These are phyloP conservation scores for Leccinum disarticulatum DNA, from an alignment of 768 basidiomycete species.

Conservation along the genomic window DNA sequence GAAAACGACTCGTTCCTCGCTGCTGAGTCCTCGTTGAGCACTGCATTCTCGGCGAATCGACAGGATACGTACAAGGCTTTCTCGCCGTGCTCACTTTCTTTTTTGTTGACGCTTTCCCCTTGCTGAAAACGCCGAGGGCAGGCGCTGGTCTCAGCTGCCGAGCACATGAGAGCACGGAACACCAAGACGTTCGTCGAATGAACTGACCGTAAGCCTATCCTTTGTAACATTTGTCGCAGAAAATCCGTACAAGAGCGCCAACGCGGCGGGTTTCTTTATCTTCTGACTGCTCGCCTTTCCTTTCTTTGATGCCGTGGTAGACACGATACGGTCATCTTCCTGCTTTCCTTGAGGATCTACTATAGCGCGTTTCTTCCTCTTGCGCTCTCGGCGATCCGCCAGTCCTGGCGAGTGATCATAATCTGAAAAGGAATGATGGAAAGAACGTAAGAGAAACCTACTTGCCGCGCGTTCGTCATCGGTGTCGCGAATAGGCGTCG, in stretches of 20 bases:
- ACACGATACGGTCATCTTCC: constrained; percentile 1
- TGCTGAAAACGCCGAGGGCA: constrained; percentile 37
- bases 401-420: constrained; percentile 44
- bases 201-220: constrained; percentile 36
- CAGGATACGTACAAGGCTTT: constrained; percentile 14
- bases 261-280: constrained; percentile 26
- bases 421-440: neutral
- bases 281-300: constrained; percentile 19
- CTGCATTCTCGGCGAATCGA: neutral
- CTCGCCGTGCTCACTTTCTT: constrained; percentile 16
- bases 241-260: constrained; percentile 40
- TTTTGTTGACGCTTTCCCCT: constrained; percentile 36
- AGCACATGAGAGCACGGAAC: constrained; percentile 3
- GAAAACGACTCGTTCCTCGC: constrained; percentile 39
- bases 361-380: constrained; percentile 57
- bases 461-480: constrained; percentile 40
- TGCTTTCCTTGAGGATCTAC: constrained; percentile 32
- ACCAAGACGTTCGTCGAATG: neutral
- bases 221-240: constrained; percentile 38
- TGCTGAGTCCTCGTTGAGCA: constrained; percentile 10
- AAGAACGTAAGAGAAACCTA: constrained; percentile 22
- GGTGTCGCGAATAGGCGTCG: constrained; percentile 17
- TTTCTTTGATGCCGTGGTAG: constrained; percentile 8
- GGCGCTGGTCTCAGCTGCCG: constrained; percentile 31
- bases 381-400: constrained; percentile 62